Conservation (phyloP, 2,329 filamentous ascomycete genomes). For the Sporothrix sp. region DNA sequence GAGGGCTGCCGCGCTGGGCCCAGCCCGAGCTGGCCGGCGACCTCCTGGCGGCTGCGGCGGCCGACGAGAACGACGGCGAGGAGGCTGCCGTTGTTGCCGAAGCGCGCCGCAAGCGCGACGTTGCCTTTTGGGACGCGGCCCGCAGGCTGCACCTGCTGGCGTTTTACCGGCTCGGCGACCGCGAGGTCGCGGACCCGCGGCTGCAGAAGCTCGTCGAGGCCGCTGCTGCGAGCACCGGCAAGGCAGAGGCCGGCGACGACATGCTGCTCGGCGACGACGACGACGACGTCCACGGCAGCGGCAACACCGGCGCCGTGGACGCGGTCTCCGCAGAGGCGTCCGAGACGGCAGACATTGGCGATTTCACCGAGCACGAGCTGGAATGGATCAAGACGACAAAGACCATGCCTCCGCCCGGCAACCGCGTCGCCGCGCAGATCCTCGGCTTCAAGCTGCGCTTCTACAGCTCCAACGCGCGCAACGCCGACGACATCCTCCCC, state of each 20-base stretch:
- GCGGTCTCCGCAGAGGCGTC: conserved; percentile 28
- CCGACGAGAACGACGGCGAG: conserved; percentile 69
- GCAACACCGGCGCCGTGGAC: conserved; percentile 34
- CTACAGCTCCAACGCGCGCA: conserved; percentile 70
- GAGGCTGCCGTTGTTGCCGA: conserved; percentile 51
- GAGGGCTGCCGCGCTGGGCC: conserved; percentile 78
- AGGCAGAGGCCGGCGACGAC: conserved; percentile 15
- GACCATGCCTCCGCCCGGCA: conserved; percentile 75
- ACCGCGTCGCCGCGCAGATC: conserved; percentile 84
- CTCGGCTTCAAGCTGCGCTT: conserved; percentile 96
- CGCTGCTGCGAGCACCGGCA: conserved; percentile 19
- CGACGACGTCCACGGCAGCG: conserved; percentile 38
- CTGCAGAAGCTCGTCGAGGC: conserved; percentile 36
- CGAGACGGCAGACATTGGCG: conserved; percentile 26
- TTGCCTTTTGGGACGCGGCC: conserved; percentile 72
- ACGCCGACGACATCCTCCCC: conserved; percentile 66
- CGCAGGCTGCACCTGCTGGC: conserved; percentile 66
- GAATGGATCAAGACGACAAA: conserved; percentile 75
- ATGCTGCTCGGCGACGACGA: conserved; percentile 18
- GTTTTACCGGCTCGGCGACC: conserved; percentile 80
- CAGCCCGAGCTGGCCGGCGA: conserved; percentile 58
- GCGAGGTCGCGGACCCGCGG: conserved; percentile 52
- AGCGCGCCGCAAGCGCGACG: conserved; percentile 56
- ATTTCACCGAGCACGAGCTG: conserved; percentile 35
- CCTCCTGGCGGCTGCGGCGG: conserved; percentile 27